Evolutionary conservation across 768 basidiomycete genomes (phyloP), one percentile per base, ranked within the genome.

Genomic region (Boletus sensibilis): DNA sequence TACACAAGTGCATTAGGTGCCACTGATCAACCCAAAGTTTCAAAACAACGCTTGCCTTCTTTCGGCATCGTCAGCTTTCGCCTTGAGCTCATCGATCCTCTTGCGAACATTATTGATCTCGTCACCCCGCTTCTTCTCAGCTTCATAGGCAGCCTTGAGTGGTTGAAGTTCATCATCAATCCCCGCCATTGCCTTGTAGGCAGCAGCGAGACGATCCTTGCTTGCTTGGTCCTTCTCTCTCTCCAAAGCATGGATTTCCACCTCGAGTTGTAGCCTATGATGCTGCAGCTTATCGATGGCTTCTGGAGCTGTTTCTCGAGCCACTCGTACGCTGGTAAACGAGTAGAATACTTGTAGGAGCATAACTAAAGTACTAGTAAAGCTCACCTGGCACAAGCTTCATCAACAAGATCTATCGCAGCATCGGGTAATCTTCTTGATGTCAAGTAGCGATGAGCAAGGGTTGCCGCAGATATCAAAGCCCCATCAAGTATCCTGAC

Each of bases 221-320:
- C 91, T 94, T 5, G 91, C 90, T 5, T 83, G 69, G 57, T 97
- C 94, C 71, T 93, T 95, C 71, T 97, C 94, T 45, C 94, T 84
- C 68, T 94, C 91, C 50, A 98, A 76, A 11, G 96, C 96, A 68
- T 97, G 94, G 21, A 97, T 90, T 68, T 97, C 96, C 20, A 98
- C 87, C 67, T 98, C 91, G 29, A 98, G 81, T 67, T 96, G 92
- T 33, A 98, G 82, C 71, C 91, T 94, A 50, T 80, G 81, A 20
- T 94, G 86, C 67, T 96, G 92, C 18, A 98, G 79, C 61, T 87
- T 87, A 74, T 98, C 96, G 64, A 98, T 90, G 4, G 82, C 88
- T 74, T 98, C 96, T 0, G 96, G 96, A 56, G 90, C 84, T 0
- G 94, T 98, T 76, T 99, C 96, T 41, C 93, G 86, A 27, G 92